phyloP scores from a whole-genome alignment of 192 early-diverging fungal genomes.

The Coemansia sp. region DNA sequence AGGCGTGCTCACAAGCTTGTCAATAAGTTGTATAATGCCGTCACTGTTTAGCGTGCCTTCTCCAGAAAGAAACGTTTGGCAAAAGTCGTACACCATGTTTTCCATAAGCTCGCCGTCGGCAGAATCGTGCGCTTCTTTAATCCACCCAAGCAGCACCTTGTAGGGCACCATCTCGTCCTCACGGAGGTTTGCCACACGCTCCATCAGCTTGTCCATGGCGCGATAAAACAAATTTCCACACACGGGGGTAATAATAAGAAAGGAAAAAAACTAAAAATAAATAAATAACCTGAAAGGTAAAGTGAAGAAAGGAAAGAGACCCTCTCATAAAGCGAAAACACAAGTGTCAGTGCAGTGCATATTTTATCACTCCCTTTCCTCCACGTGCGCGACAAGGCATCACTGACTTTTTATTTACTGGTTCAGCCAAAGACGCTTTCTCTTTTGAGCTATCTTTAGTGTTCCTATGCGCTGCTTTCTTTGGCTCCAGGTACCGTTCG shows the following conservation, averaged over 20 bases:
- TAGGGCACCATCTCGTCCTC: not conserved
- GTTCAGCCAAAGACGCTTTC: too few species aligned
- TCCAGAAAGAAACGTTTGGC: not conserved
- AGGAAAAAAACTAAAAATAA: not conserved
- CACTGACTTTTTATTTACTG: too few species aligned
- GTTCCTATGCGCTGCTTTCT: not conserved
- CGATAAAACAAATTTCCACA: not conserved
- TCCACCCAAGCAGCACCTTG: not conserved
- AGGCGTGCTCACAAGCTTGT: not conserved
- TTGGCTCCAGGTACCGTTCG: too few species aligned
- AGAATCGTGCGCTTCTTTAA: not conserved
- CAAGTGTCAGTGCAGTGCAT: constrained; percentile 3
- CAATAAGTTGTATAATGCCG: not conserved
- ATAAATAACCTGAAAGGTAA: not conserved
- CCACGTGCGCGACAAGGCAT: too few species aligned
- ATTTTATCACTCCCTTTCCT: too few species aligned
- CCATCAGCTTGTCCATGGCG: not conserved
- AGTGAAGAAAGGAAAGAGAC: not conserved
- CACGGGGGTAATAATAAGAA: not conserved
- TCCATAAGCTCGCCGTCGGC: constrained; percentile 1
- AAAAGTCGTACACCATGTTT: not conserved
- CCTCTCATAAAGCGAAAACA: not conserved
- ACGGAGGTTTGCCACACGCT: not conserved
- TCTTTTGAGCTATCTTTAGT: too few species aligned
- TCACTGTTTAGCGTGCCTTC: not conserved